These are phyloP conservation scores for Nitzschia sp. DNA, from an alignment of 108 stramenopile genomes.

Conservation along the genomic window DNA sequence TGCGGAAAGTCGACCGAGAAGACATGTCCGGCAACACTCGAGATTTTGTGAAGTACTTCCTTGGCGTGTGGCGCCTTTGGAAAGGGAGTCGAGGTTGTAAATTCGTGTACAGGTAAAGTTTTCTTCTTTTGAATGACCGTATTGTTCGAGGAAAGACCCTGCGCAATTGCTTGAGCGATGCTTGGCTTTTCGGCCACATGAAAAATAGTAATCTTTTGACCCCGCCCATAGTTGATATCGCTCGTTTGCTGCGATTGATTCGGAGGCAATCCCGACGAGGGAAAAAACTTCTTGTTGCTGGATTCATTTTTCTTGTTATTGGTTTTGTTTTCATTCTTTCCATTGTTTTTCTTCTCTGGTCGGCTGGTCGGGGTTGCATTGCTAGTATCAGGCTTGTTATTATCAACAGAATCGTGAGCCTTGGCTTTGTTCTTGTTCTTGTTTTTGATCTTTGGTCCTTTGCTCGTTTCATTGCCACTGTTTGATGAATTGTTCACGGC, in stretches of 20 bases:
- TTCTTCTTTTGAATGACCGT: conserved; percentile 25
- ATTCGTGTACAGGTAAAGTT: conserved; percentile 69
- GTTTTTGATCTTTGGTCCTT: conserved; percentile 23
- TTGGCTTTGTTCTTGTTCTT: conserved; percentile 11
- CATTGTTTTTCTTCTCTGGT: too few species aligned
- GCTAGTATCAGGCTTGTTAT: conserved; percentile 20
- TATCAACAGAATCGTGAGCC: not conserved
- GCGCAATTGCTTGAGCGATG: conserved; percentile 85
- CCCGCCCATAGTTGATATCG: conserved; percentile 72
- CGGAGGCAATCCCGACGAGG: conserved; percentile 57
- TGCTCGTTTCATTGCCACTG: not conserved
- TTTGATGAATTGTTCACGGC: not conserved
- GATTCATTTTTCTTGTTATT: conserved; percentile 10
- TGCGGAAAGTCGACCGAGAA: conserved; percentile 93
- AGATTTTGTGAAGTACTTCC: conserved; percentile 68
- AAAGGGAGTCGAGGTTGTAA: conserved; percentile 54
- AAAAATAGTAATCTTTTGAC: conserved; percentile 65
- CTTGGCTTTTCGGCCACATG: conserved; percentile 88
- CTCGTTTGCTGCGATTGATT: conserved; percentile 85
- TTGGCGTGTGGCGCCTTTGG: conserved; percentile 76
- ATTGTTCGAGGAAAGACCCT: conserved; percentile 51
- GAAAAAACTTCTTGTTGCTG: not conserved
- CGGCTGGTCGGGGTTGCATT: conserved; percentile 21
- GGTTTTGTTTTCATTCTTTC: conserved; percentile 18
- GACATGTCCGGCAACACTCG: conserved; percentile 94